Base-by-base conservation (phyloP, 306 rosid species). In the Quercus variabilis region DNA sequence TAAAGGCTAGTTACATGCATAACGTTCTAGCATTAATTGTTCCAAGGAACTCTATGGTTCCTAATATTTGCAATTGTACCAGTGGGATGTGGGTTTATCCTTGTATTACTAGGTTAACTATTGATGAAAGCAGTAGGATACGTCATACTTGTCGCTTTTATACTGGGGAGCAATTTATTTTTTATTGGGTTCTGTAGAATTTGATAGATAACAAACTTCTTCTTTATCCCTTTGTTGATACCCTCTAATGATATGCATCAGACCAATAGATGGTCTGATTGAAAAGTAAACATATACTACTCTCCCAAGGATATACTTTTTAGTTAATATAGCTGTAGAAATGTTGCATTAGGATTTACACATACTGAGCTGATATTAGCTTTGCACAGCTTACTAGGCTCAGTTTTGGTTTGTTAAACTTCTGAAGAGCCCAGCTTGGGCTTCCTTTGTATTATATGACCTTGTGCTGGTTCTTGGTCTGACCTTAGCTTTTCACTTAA, bases 11-110 rank as follows among this genome's bases (percentile, higher is more conserved):
- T 49, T 81, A 43, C n/a, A 58, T 62, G 70, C 57, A 69, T 60
- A 69, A 63, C 65, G 23, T 68, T 62, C 70, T n/a, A 67, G 63
- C 74, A 65, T 73, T 31, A 56, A 67, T 21, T 76, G 41, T 30
- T 28, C 41, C 20, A 6, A 2, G 41, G 15, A 28, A 28, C 20
- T 64, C 17, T 59, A 17, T 64, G 70, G 43, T 30, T 30, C 70
- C 20, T 30, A 30, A 17, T 13, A 18, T 19, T 64, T 64, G 70
- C 70, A 64, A 63, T 63, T 63, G 69, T 7, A 19, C 38, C 20
- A 3, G 69, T 35, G 4, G 69, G 4, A 13, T 26, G 21, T 63
- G 69, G 20, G 35, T 58, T 63, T 64, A 4, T n/a, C n/a, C 23
- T 30, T 35, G 70, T 64, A 19, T 13, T 64, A 17, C 70, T 30